These are phyloP conservation scores for Cryptococcus deneoformans DNA, from an alignment of 1,284 basidiomycete species.

Conservation along the genomic window DNA sequence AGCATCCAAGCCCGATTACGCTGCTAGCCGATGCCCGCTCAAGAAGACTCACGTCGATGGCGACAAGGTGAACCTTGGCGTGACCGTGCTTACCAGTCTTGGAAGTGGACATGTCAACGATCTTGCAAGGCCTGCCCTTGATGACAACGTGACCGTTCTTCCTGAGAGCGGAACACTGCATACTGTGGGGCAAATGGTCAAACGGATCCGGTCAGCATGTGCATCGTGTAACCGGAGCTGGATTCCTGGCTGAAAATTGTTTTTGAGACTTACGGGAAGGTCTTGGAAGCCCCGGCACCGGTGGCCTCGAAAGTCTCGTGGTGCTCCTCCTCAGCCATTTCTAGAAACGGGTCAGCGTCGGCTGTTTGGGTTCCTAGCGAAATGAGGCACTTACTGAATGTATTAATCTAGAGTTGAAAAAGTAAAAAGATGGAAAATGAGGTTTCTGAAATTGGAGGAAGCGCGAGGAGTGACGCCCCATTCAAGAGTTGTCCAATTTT, in stretches of 20 bases:
- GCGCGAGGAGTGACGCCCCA: too few species aligned
- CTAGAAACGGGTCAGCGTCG: not conserved
- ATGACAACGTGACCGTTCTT: slow-evolving; percentile 94
- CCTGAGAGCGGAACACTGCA: slow-evolving; percentile 97
- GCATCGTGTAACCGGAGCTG: not conserved
- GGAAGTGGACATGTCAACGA: slow-evolving; percentile 99
- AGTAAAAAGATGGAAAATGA: not conserved
- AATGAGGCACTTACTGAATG: slow-evolving; percentile 7
- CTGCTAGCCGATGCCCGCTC: not conserved
- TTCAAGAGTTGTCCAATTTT: slow-evolving; percentile 1
- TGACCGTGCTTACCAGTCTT: slow-evolving; percentile 92
- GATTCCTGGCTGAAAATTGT: not conserved
- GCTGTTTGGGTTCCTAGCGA: not conserved
- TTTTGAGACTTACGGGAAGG: slow-evolving; percentile 55
- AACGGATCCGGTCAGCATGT: not conserved
- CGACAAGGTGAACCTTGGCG: slow-evolving; percentile 98
- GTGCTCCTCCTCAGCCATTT: slow-evolving; percentile 87
- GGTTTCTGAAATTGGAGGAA: too few species aligned
- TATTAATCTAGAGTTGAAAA: slow-evolving; percentile 4
- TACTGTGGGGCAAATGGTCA: slow-evolving; percentile 40
- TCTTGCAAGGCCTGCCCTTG: slow-evolving; percentile 98
- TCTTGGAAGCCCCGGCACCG: slow-evolving; percentile 74
- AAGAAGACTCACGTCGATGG: slow-evolving; percentile 76
- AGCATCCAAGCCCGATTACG: not conserved
- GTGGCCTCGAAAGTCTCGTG: slow-evolving; percentile 77